Evolutionary conservation across 2,329 filamentous ascomycete genomes (phyloP).

Genomic region (Trichoderma semiorbis): DNA sequence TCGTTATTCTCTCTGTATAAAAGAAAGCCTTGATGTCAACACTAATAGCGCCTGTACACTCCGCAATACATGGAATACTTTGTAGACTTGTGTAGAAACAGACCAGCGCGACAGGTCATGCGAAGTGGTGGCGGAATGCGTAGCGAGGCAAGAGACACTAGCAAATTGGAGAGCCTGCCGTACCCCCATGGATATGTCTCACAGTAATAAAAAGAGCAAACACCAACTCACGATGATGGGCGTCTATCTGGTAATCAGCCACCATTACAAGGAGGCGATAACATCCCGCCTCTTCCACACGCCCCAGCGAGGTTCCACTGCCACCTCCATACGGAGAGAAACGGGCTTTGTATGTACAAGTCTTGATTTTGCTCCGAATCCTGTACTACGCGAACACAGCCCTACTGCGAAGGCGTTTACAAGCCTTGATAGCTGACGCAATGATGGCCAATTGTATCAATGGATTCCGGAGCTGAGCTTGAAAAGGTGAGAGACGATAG

Average conservation of each 20-base stretch:
- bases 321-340: background rate
- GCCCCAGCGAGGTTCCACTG: background rate
- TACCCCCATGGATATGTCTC: background rate
- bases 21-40: background rate
- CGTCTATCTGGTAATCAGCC: background rate
- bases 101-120: background rate
- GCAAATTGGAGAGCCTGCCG: background rate
- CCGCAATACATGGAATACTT: background rate
- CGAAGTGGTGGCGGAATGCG: background rate
- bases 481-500: background rate
- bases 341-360: background rate
- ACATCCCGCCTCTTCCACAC: background rate
- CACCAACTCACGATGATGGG: background rate
- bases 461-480: background rate
- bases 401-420: background rate
- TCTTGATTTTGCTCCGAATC: background rate
- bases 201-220: constrained; percentile 10
- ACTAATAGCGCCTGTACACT: background rate
- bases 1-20: background rate
- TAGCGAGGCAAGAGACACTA: background rate
- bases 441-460: background rate
- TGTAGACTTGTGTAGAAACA: background rate
- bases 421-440: background rate
- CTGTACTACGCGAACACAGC: background rate
- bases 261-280: background rate